A percentile compares a stretch with the other conserved stretches of the same genome.
These are phyloP conservation scores for Niebla homalea DNA, from an alignment of 495 filamentous ascomycete genomes.

Conservation along the genomic window DNA sequence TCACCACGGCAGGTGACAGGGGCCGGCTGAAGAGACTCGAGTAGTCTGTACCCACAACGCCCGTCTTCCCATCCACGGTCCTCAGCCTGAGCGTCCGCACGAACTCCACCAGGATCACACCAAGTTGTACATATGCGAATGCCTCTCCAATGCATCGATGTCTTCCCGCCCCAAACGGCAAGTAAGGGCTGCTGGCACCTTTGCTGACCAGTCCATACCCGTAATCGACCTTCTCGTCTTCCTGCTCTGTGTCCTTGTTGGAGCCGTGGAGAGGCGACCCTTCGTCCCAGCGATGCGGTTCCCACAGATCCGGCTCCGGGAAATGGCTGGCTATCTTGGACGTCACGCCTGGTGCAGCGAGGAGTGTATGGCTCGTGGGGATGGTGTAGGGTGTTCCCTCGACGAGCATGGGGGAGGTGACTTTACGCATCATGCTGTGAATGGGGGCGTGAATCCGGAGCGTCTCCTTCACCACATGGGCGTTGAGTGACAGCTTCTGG, in stretches of 20 bases:
- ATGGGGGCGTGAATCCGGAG: constrained; percentile 70
- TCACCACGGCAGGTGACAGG: constrained; percentile 47
- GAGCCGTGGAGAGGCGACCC: constrained; percentile 30
- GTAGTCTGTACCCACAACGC: constrained; percentile 75
- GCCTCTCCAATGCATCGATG: constrained; percentile 96
- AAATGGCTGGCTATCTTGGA: constrained; percentile 60
- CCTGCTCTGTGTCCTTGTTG: constrained; percentile 39
- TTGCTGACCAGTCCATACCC: constrained; percentile 89
- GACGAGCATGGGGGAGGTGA: constrained; percentile 66
- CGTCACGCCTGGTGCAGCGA: constrained; percentile 71
- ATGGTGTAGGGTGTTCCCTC: constrained; percentile 68
- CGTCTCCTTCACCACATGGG: constrained; percentile 65
- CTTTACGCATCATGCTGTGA: constrained; percentile 74
- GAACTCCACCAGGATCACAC: constrained; percentile 67
- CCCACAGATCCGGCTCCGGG: constrained; percentile 66
- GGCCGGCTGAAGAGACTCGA: constrained; percentile 43
- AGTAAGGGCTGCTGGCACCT: constrained; percentile 72
- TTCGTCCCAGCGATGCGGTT: constrained; percentile 78
- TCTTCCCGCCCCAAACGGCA: constrained; percentile 87
- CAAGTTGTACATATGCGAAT: constrained; percentile 87
- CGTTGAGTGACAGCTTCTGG: constrained; percentile 53
- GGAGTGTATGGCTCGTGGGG: constrained; percentile 59
- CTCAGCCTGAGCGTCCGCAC: constrained; percentile 63
- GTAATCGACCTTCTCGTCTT: constrained; percentile 74
- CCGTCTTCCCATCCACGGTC: constrained; percentile 53